phyloP scores from a whole-genome alignment of 345 rosid species.

The Ceriops decandra region DNA sequence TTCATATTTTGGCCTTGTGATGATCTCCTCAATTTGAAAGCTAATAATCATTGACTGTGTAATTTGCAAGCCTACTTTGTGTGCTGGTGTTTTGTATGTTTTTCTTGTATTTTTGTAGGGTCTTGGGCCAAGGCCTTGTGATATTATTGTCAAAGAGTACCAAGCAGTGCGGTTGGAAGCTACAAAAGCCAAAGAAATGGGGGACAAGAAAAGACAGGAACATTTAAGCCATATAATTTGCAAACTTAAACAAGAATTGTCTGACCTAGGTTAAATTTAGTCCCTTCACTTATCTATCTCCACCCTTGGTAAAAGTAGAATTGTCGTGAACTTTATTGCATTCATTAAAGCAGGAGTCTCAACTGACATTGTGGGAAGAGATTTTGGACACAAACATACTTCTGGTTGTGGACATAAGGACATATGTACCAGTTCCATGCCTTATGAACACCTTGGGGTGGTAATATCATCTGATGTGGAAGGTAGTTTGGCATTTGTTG shows the following conservation, averaged over 20 bases:
- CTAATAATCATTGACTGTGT: background rate
- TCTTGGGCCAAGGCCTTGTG: conserved; percentile 54
- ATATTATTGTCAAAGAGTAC: conserved; percentile 67
- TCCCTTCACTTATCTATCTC: conserved; percentile 17
- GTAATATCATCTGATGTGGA: conserved; percentile 20
- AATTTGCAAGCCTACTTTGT: background rate
- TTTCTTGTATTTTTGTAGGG: conserved; percentile 33
- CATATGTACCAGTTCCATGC: conserved; percentile 25
- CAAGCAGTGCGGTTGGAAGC: conserved; percentile 67
- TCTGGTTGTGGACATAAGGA: conserved; percentile 23
- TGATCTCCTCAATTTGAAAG: background rate
- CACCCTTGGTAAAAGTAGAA: conserved; percentile 19
- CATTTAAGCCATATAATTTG: conserved; percentile 61
- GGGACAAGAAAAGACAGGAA: conserved; percentile 69
- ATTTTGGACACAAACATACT: conserved; percentile 43
- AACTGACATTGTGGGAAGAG: conserved; percentile 54
- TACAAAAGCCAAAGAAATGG: conserved; percentile 63
- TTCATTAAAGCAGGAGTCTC: conserved; percentile 61
- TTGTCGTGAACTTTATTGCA: conserved; percentile 28
- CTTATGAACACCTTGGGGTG: conserved; percentile 23
- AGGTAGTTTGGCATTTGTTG: conserved; percentile 15
- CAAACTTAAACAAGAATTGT: conserved; percentile 83
- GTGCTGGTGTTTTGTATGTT: conserved; percentile 7
- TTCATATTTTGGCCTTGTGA: background rate
- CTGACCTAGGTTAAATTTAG: conserved; percentile 61